Percentiles rank a stretch among this genome's conserved stretches.
phyloP scores from a whole-genome alignment of 2,329 filamentous ascomycete genomes.

The Fusarium sp. region DNA sequence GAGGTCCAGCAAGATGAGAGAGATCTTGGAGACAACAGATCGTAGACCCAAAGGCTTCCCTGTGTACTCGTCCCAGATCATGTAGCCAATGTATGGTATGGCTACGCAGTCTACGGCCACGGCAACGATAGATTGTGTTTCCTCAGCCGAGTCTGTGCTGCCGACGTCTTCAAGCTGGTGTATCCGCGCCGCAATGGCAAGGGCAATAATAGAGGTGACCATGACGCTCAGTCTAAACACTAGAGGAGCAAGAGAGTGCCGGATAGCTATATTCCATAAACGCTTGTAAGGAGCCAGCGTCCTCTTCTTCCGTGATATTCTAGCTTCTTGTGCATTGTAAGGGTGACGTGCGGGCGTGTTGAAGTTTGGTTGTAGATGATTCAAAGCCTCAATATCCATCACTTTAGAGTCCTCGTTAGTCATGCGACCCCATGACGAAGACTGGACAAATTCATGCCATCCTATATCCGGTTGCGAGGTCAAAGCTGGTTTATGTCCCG shows the following conservation, averaged over 20 bases:
- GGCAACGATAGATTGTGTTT: slow-evolving; percentile 86
- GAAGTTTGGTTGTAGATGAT: slow-evolving; percentile 62
- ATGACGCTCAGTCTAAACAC: slow-evolving; percentile 86
- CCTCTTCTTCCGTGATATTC: slow-evolving; percentile 48
- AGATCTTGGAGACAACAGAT: slow-evolving; percentile 84
- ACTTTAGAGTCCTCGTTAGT: slow-evolving; percentile 62
- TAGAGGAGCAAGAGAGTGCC: slow-evolving; percentile 87
- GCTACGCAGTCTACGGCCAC: slow-evolving; percentile 90
- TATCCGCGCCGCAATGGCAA: slow-evolving; percentile 83
- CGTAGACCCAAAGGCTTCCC: slow-evolving; percentile 92
- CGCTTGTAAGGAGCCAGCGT: slow-evolving; percentile 62
- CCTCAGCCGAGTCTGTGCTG: slow-evolving; percentile 63
- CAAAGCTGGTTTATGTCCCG: slow-evolving; percentile 58
- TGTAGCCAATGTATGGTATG: slow-evolving; percentile 90
- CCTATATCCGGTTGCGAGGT: slow-evolving; percentile 56
- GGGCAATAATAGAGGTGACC: slow-evolving; percentile 82
- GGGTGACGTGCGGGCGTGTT: slow-evolving; percentile 54
- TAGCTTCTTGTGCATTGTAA: slow-evolving; percentile 47
- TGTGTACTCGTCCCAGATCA: slow-evolving; percentile 96
- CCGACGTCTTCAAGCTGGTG: slow-evolving; percentile 68
- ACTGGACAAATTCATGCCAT: slow-evolving; percentile 67
- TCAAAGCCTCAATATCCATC: slow-evolving; percentile 60
- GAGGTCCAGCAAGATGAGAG: slow-evolving; percentile 89
- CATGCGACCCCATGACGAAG: slow-evolving; percentile 64
- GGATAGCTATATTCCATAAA: slow-evolving; percentile 76